These are phyloP conservation scores for Delonix regia DNA, from an alignment of 306 rosid genomes.

Conservation along the genomic window DNA sequence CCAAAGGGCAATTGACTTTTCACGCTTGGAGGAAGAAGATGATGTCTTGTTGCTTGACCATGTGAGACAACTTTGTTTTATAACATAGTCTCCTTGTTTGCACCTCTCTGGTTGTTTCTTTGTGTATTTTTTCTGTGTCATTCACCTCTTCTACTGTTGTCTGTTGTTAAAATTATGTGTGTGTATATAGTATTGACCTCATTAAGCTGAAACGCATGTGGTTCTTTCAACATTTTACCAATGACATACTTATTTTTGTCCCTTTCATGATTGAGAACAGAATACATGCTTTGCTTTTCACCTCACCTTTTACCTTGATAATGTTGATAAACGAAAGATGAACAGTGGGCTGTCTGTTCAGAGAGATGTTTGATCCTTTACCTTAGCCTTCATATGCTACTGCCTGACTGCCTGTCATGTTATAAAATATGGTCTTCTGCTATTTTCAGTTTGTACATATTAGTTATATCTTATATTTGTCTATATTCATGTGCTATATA, in stretches of 20 bases:
- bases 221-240: not conserved
- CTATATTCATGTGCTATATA: not conserved
- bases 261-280: not conserved
- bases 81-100: conserved; percentile 6
- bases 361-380: not conserved
- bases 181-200: too few relatives aligned
- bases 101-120: not conserved
- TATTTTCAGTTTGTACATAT: conserved; percentile 13
- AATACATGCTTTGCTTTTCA: not conserved
- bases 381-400: not conserved
- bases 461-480: not conserved
- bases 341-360: not conserved
- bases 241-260: not conserved
- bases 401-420: conserved; percentile 20
- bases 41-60: conserved; percentile 89
- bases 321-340: not conserved
- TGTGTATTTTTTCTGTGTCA: not conserved
- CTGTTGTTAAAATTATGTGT: not conserved
- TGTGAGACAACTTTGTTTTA: conserved; percentile 54
- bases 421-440: conserved; percentile 6
- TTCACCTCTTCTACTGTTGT: not conserved
- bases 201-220: not conserved
- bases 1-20: conserved; percentile 89
- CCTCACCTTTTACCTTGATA: not conserved
- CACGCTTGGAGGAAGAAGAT: conserved; percentile 92